These are phyloP conservation scores for Blumeria graminis DNA, from an alignment of 2,329 filamentous ascomycete species.

Conservation along the genomic window DNA sequence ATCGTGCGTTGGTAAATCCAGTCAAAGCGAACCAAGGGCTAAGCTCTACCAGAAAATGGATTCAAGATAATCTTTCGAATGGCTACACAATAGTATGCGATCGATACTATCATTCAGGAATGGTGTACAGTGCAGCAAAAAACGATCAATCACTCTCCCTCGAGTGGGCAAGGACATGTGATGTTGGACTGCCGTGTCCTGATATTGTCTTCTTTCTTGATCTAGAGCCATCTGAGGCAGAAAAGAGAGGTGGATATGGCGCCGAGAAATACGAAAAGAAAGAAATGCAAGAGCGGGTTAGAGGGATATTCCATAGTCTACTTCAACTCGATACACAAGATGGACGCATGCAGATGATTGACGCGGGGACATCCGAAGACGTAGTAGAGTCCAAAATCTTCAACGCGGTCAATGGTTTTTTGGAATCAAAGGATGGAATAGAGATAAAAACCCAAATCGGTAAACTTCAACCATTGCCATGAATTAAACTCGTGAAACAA, in stretches of 20 bases:
- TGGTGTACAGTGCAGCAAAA: conserved; percentile 83
- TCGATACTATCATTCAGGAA: conserved; percentile 84
- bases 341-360: conserved; percentile 27
- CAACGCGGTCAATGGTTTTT: not conserved
- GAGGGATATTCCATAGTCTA: conserved; percentile 43
- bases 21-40: not conserved
- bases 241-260: conserved; percentile 63
- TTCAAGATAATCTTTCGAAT: conserved; percentile 27
- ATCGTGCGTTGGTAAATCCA: conserved; percentile 5
- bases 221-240: conserved; percentile 48
- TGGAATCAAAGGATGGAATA: not conserved
- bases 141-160: conserved; percentile 43
- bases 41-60: conserved; percentile 20
- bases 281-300: conserved; percentile 59
- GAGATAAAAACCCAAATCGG: not conserved
- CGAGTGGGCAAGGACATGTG: conserved; percentile 61
- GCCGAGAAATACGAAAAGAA: conserved; percentile 70
- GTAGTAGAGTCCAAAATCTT: conserved; percentile 29
- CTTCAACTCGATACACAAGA: conserved; percentile 22
- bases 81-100: conserved; percentile 68
- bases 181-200: conserved; percentile 65
- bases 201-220: conserved; percentile 78
- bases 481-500: too few species aligned
- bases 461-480: not conserved
- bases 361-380: conserved; percentile 28